Evolutionary conservation across 805 yeast genomes (phyloP), one percentile per base, ranked within the genome.

Genomic region (Candida loeiensis): DNA sequence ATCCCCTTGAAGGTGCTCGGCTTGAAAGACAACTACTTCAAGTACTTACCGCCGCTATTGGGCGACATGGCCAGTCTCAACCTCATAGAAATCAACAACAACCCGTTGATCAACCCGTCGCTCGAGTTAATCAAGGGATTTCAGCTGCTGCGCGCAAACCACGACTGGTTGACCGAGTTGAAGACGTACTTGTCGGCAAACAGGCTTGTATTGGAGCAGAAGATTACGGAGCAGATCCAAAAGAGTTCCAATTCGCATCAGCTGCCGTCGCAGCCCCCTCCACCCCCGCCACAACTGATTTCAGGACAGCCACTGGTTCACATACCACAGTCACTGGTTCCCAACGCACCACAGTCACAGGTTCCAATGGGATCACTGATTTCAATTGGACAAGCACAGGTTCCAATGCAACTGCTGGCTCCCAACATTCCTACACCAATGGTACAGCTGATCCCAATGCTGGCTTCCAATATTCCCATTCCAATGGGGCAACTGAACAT

Each of bases 81-180:
- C 42, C 73, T 81, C 30, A 62, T 85, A 16, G 87, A 82, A 47
- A 60, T 82, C 3, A 77, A 76, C 9, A 75, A 72, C 25, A 85
- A 85, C 48, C 88, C 89, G 0, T 63, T 77, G 24, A 64, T 74
- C 4, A 47, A 69, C 40, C 83, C 82, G 3, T 58, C 79, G 0
- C 20, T 52, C 11, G 71, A 64, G 13, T 39, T 53, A 4, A 51
- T 56, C 46, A 60, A 44, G 39, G 58, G 40, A 49, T 71, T 50
- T 45, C 77, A 53, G 49, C 55, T 54, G 34, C 66, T 58, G 42
- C 66, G 56, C 34, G 53, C 68, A 1, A 71, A 66, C 36, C 47
- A 53, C 2, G 80, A 73, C 34, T 76, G 79, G 75, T 58, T 73
- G 3, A 48, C 54, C 2, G 62, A 61, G 19, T 56, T 76, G 39